Base-by-base conservation (phyloP, 164 flowering plant genomes). In the Stephania cephalantha region DNA sequence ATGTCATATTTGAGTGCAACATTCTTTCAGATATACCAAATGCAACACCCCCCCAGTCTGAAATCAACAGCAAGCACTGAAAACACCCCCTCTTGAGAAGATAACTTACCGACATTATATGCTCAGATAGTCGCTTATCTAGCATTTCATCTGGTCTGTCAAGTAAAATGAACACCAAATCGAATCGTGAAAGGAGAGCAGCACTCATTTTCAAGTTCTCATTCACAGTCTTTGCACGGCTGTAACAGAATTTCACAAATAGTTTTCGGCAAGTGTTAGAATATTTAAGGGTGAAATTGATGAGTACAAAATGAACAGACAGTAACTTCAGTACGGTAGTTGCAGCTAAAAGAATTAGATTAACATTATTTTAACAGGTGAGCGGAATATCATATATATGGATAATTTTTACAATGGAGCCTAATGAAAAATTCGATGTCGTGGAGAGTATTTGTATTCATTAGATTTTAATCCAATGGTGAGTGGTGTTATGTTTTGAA, bases 151-250 rank as follows among this genome's bases (percentile, higher is more conserved):
- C 89, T 76, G 97, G 99, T 82, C 83, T 86, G 81, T 96, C 99
- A 9, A 96, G 95, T 79, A 96, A 87, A 77, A 96, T 96, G 85
- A 94, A 96, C 77, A 94, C 97, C 88, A 96, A 83, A 87, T 96
- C 99, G 83, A 96, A 96, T 65, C 99, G 87, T 20, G 99, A 94
- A 73, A 96, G 97, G 29, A 96, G 91, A 79, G 99, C 94, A 78
- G 92, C 90, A 83, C 85, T 92, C 95, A 96, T 94, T 85, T 94
- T 96, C 86, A 96, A 77, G 79, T 96, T 96, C 77, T 96, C 99
- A 72, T 96, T 96, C 75, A 96, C 98, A 22, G 99, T 96, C 85
- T 92, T 96, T 76, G 98, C 98, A 75, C 99, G 98, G 85, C 99
- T 96, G 98, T 84, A 88, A 71, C 52, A 45, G 46, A 45, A 73